Conservation (phyloP, 441 rosid genomes). For the Biscutella laevigata region DNA sequence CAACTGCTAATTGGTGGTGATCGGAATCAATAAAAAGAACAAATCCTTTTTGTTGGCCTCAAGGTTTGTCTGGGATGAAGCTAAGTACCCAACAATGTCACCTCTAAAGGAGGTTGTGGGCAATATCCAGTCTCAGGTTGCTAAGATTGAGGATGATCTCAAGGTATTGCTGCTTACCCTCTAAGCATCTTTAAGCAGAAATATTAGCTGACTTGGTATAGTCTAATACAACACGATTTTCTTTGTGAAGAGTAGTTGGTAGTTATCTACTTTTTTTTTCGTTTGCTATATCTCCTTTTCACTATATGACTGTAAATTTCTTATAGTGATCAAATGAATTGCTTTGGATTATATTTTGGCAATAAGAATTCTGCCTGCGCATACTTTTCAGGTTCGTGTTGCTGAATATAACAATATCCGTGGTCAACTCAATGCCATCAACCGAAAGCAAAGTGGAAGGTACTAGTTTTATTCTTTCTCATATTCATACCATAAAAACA, state of each 20-base stretch:
- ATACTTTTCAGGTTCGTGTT: constrained; percentile 63
- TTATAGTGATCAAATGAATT: background rate
- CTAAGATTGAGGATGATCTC: constrained; percentile 99
- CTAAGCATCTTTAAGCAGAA: background rate
- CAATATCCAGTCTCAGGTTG: constrained; percentile 68
- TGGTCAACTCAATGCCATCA: constrained; percentile 89
- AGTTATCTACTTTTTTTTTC: too few relatives aligned
- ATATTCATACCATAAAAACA: background rate
- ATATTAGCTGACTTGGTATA: background rate
- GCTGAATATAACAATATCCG: constrained; percentile 92
- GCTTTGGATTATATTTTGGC: background rate
- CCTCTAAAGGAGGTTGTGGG: constrained; percentile 82
- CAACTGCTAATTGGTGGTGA: background rate
- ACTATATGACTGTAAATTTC: background rate
- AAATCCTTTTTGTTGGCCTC: constrained; percentile 12
- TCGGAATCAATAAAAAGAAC: background rate
- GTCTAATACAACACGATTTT: background rate
- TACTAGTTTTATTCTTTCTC: constrained; percentile 8
- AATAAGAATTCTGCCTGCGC: constrained; percentile 9
- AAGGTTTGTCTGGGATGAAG: constrained; percentile 97
- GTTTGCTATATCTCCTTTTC: background rate
- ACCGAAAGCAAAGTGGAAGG: constrained; percentile 98
- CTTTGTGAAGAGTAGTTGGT: background rate
- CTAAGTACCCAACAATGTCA: constrained; percentile 89
- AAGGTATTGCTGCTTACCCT: constrained; percentile 42